phyloP scores from a whole-genome alignment of 805 yeast genomes.

The Cyberlindnera xishuangbannaensis region DNA sequence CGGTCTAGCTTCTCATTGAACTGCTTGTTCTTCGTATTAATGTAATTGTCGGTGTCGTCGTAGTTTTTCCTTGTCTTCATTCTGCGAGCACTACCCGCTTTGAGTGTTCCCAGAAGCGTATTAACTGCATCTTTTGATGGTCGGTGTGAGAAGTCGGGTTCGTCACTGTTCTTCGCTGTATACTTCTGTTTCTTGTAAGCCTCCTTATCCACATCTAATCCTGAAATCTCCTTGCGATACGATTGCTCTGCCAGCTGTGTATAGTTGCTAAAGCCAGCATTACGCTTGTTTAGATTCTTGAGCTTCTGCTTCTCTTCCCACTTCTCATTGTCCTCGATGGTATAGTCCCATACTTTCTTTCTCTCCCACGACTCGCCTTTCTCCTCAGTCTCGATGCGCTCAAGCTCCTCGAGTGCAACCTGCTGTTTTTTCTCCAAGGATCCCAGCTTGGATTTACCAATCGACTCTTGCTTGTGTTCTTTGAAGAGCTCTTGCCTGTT shows the following conservation, averaged over 20 bases:
- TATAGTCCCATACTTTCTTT: slow-evolving; percentile 45
- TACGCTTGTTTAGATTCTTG: slow-evolving; percentile 24
- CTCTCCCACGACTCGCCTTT: slow-evolving; percentile 38
- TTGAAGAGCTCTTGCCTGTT: slow-evolving; percentile 16
- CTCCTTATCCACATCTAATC: slow-evolving; percentile 34
- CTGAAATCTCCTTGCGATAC: slow-evolving; percentile 46
- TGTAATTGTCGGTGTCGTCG: slow-evolving; percentile 30
- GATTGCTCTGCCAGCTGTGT: slow-evolving; percentile 54
- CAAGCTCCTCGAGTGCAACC: slow-evolving; percentile 34
- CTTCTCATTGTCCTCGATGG: slow-evolving; percentile 57
- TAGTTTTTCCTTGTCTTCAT: slow-evolving; percentile 35
- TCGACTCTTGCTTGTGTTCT: slow-evolving; percentile 17
- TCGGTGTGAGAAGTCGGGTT: slow-evolving; percentile 25
- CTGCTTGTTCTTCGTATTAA: slow-evolving; percentile 68
- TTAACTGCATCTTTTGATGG: slow-evolving; percentile 34
- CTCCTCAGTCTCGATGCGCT: slow-evolving; percentile 24
- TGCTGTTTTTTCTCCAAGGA: slow-evolving; percentile 29
- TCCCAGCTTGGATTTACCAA: slow-evolving; percentile 22
- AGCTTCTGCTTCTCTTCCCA: slow-evolving; percentile 45
- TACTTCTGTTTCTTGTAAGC: slow-evolving; percentile 37
- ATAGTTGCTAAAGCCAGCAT: slow-evolving; percentile 42
- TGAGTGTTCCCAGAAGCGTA: slow-evolving; percentile 26
- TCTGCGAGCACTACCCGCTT: slow-evolving; percentile 23
- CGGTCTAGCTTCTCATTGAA: slow-evolving; percentile 65
- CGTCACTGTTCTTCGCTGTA: slow-evolving; percentile 13